Evolutionary conservation across 31 red algal species (phyloP).

Genomic region (Asparagopsis taxiformis): DNA sequence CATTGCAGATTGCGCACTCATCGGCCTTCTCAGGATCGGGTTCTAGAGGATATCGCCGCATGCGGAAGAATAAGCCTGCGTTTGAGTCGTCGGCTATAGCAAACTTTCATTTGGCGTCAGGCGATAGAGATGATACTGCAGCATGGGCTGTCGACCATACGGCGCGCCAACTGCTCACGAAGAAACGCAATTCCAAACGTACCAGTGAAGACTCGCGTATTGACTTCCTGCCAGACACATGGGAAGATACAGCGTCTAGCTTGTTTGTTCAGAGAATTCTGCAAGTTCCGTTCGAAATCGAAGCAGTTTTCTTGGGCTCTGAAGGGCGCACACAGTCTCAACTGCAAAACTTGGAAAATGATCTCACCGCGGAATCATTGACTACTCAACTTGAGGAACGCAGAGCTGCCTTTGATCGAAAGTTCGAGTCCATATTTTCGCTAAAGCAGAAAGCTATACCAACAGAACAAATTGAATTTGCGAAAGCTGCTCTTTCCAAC

Average conservation of each 20-base stretch:
- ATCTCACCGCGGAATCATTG: slow-evolving; percentile 19
- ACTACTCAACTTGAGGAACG: slow-evolving; percentile 12
- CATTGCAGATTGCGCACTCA: too few relatives aligned
- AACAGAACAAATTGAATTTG: slow-evolving; percentile 41
- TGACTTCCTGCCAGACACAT: not conserved
- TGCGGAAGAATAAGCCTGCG: slow-evolving; percentile 16
- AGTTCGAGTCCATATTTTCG: slow-evolving; percentile 50
- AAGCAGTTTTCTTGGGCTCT: slow-evolving; percentile 35
- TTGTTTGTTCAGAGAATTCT: slow-evolving; percentile 66
- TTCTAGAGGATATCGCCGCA: slow-evolving; percentile 28
- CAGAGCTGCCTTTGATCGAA: slow-evolving; percentile 33
- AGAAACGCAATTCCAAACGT: too few relatives aligned
- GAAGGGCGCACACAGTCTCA: slow-evolving; percentile 14
- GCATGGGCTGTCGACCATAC: slow-evolving; percentile 58
- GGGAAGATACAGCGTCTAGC: not conserved
- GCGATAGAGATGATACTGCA: not conserved
- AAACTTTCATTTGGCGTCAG: slow-evolving; percentile 22
- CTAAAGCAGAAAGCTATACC: slow-evolving; percentile 24
- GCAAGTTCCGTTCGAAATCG: slow-evolving; percentile 58
- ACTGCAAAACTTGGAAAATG: slow-evolving; percentile 22
- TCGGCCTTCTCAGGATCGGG: not conserved
- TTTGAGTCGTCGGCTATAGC: not conserved
- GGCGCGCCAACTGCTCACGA: slow-evolving; percentile 6
- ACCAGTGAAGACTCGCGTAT: not conserved
- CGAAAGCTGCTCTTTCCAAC: slow-evolving; percentile 72